phyloP scores from a whole-genome alignment of 2,329 filamentous ascomycete genomes.

The Lasiodiplodia sp. region DNA sequence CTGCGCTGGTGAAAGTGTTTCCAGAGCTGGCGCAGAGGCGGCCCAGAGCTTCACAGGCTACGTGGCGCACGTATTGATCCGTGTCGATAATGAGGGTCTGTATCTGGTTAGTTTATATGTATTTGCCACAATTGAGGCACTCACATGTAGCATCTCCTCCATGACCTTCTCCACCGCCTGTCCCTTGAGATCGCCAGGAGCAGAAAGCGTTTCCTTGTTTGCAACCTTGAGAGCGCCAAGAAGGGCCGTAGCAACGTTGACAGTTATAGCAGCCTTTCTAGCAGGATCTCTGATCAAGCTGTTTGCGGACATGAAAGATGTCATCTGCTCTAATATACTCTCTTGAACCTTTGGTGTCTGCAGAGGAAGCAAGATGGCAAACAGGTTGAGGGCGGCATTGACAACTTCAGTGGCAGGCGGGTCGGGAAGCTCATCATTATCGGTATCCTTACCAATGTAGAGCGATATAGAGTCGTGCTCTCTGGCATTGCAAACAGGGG shows the following conservation, averaged over 20 bases:
- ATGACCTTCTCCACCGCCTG: constrained; percentile 77
- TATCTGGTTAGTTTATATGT: constrained; percentile 24
- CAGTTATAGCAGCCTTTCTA: constrained; percentile 85
- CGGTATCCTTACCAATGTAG: constrained; percentile 67
- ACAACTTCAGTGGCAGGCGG: constrained; percentile 92
- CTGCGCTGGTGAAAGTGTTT: constrained; percentile 84
- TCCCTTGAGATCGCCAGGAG: constrained; percentile 75
- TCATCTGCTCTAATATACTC: constrained; percentile 92
- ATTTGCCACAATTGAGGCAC: constrained; percentile 46
- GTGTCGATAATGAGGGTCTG: constrained; percentile 78
- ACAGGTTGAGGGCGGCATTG: constrained; percentile 91
- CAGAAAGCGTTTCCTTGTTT: constrained; percentile 77
- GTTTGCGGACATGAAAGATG: constrained; percentile 83
- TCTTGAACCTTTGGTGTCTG: constrained; percentile 93
- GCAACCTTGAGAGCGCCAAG: constrained; percentile 83
- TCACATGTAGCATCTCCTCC: constrained; percentile 77
- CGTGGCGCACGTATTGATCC: constrained; percentile 83
- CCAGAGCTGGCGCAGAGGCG: constrained; percentile 85
- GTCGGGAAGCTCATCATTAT: constrained; percentile 63
- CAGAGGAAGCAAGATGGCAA: constrained; percentile 87
- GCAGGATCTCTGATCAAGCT: constrained; percentile 85
- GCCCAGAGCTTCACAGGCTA: constrained; percentile 86
- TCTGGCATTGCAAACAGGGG: constrained; percentile 79
- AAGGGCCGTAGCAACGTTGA: constrained; percentile 86
- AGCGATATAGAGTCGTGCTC: constrained; percentile 89